Base-by-base conservation (phyloP, 345 rosid genomes). In the Garcia nutans region DNA sequence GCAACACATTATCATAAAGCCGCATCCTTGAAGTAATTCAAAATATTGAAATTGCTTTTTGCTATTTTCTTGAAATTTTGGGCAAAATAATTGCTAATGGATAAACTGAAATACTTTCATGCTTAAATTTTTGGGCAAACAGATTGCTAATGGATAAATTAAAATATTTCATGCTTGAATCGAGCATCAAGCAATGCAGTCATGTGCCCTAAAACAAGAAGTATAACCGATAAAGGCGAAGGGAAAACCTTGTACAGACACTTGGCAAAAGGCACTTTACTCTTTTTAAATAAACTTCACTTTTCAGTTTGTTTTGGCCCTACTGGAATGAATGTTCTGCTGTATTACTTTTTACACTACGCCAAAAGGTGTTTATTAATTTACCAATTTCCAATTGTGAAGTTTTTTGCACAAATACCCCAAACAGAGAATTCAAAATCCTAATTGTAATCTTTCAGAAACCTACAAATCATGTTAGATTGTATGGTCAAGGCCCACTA, bases 101-200 rank as follows among this genome's bases (percentile, higher is more conserved):
- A 71, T 31, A 15, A 33, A n/a, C 74, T n/a, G 20, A 68, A 68
- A 8, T 31, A 49, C n/a, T 68, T 52, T 49, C 59, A 23, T 68
- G 42, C 42, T 50, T n/a, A 23, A 41, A 49, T 9, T 69, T 24
- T 50, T 17, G 1, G 19, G 72, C 42, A 37, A 68, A 37, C 2
- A 1, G 7, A 41, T 31, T 33, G 65, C 17, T 19, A 3, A 33
- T 33, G 2, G 17, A 71, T 31, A 15, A 33, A n/a, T 65, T n/a
- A 11, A 68, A 68, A 19, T 31, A 49, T 68, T 52, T 49, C 59
- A 23, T 68, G 42, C 42, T 50, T n/a, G 44, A 41, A 49, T 9
- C 24, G 26, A 15, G 6, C 10, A 3, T 8, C 28, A 54, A 11
- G 10, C 58, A 50, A 50, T 69, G n/a, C 58, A 26, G 10, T 42